Evolutionary conservation across 2,329 filamentous ascomycete species (phyloP).

Genomic region (Cryphonectria carpinicola): DNA sequence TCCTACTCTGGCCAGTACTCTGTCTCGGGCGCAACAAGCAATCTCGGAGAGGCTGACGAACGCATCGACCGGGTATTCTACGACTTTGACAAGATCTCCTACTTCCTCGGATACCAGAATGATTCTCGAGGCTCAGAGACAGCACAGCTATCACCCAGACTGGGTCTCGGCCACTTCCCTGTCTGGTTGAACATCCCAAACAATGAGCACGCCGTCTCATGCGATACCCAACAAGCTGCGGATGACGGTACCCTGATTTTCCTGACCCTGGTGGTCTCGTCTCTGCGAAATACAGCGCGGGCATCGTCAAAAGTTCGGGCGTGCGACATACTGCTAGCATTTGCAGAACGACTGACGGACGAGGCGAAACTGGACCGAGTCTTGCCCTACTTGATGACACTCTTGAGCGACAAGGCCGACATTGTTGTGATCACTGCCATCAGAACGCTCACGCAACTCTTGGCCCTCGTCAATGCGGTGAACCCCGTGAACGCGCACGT

Average conservation of each 20-base stretch:
- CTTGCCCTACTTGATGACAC: constrained; percentile 82
- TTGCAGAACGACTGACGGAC: constrained; percentile 88
- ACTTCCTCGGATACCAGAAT: constrained; percentile 80
- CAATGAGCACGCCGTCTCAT: constrained; percentile 71
- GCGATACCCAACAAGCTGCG: constrained; percentile 61
- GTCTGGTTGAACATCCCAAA: constrained; percentile 86
- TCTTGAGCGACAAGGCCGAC: constrained; percentile 82
- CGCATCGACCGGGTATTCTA: constrained; percentile 90
- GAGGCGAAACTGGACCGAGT: constrained; percentile 95
- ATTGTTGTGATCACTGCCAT: constrained; percentile 85
- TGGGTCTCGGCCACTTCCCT: constrained; percentile 71
- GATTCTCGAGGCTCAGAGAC: constrained; percentile 40
- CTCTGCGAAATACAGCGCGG: constrained; percentile 84
- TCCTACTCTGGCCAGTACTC: constrained; percentile 78
- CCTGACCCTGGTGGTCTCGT: constrained; percentile 84
- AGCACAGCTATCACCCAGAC: constrained; percentile 47
- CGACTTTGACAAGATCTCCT: constrained; percentile 97
- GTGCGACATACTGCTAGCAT: constrained; percentile 89
- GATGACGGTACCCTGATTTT: constrained; percentile 95
- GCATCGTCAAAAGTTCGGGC: constrained; percentile 85
- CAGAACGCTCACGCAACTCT: constrained; percentile 83
- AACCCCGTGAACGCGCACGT: constrained; percentile 76
- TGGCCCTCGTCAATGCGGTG: constrained; percentile 85
- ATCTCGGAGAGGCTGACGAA: constrained; percentile 86
- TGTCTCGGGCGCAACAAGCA: constrained; percentile 69